Base-by-base conservation (phyloP, 75 land plant species). In the Larix kaempferi region DNA sequence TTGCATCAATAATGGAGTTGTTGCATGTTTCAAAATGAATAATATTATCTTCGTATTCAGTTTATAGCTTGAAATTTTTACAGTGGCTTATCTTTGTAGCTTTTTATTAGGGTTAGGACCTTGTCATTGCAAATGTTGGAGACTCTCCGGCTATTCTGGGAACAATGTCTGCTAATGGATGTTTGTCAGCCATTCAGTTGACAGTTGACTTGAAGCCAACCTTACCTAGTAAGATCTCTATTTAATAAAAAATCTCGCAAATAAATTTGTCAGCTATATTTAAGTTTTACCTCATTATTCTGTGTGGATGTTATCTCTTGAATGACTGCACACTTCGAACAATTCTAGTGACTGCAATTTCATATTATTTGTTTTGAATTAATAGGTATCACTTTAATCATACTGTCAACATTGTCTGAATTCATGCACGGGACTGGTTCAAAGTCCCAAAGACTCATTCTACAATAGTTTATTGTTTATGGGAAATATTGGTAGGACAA, bases 81-180 rank as follows among this genome's bases (percentile, higher is more conserved):
- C 35, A 11, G 39, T 66, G 17, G 65, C 65, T 62, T 62, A 62
- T 62, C 35, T 62, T 62, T 62, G 5, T 10, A 62, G 71, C 5
- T 66, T 75, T 44, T 19, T 37, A 75, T n/a, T 56, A 95, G 98
- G 98, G 94, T 57, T 79, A 87, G 54, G 80, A 91, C 79, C 88
- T 95, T 79, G 86, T 95, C 29, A 82, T 95, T 87, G 95, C 94
- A 79, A 91, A 95, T 88, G 87, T 95, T 77, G 98, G 98, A 23
- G 96, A 95, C 73, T 95, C 98, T 23, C 81, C 95, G 82, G 98
- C 98, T 39, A 76, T 95, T 44, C 56, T 95, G 64, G 96, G 94
- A 60, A 93, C 91, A 13, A 85, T 85, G 76, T 90, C 89, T 78
- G 76, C 83, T 77, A 78, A 91, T 69, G 83, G 86, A 58, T 76